These are phyloP conservation scores for Amniculicola lignicola DNA, from an alignment of 495 filamentous ascomycete genomes.

Conservation along the genomic window DNA sequence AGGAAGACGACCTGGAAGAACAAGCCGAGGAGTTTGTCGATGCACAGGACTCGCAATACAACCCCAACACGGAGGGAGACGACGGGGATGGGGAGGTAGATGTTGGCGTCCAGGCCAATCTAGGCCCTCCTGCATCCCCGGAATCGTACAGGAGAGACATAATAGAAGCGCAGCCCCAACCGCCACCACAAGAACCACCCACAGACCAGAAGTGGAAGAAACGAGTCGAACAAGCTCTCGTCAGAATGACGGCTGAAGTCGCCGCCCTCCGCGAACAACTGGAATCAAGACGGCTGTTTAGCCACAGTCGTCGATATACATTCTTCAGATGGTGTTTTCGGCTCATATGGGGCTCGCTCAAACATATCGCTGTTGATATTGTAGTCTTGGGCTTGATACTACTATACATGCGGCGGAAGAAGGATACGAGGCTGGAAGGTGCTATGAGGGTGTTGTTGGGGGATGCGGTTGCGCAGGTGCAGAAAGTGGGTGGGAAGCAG, in stretches of 20 bases:
- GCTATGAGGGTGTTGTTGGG: slow-evolving; percentile 65
- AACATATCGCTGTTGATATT: slow-evolving; percentile 71
- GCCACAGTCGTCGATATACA: slow-evolving; percentile 51
- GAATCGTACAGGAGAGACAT: not conserved
- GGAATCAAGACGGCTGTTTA: slow-evolving; percentile 60
- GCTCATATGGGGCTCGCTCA: slow-evolving; percentile 64
- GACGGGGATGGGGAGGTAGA: too few relatives aligned
- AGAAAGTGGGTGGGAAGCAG: slow-evolving; percentile 36
- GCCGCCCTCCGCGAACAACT: slow-evolving; percentile 92
- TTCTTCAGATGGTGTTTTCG: slow-evolving; percentile 69
- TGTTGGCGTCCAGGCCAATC: slow-evolving; percentile 9
- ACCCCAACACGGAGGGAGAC: slow-evolving; percentile 28
- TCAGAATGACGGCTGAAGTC: slow-evolving; percentile 87
- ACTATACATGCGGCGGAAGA: slow-evolving; percentile 74
- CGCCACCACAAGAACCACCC: slow-evolving; percentile 6
- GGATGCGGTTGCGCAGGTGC: slow-evolving; percentile 44
- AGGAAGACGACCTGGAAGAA: slow-evolving; percentile 49
- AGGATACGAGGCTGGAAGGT: slow-evolving; percentile 73
- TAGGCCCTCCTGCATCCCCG: not conserved
- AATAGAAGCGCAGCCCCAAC: not conserved
- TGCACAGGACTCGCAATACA: slow-evolving; percentile 43
- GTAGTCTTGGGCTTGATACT: slow-evolving; percentile 66
- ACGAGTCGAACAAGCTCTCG: slow-evolving; percentile 80
- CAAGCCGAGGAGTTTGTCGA: slow-evolving; percentile 43
- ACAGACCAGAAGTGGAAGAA: slow-evolving; percentile 64